Evolutionary conservation across 805 yeast genomes (phyloP), one percentile per base, ranked within the genome.

Genomic region (Starmera dryadoides): DNA sequence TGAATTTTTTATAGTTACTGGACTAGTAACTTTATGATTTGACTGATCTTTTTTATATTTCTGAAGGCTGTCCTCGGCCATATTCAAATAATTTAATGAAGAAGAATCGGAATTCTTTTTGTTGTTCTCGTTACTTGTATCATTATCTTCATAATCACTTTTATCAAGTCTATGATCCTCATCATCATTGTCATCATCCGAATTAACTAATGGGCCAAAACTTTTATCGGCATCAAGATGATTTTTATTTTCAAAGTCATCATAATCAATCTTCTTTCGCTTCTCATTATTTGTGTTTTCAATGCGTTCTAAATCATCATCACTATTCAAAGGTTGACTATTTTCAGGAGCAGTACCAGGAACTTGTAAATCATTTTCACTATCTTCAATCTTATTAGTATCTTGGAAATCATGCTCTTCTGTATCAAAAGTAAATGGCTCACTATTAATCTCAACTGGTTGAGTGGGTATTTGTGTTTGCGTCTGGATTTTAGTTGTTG

Each of bases 31-130:
- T 21, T 21, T 21, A 21, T 21, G 23, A 21, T 21, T 21, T 6
- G 9, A 29, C 6, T 18, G 35, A 9, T 21, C 23, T 9, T 21
- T 21, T 21, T 21, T 21, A 25, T 39, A 37, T 15, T 34, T 36
- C 18, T 45, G 50, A 10, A 50, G 41, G 14, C 56, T 51, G 34
- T 51, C 56, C 25, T 53, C 53, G 2, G 49, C 49, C 11, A 41
- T 15, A 33, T 44, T 37, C 9, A 21, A 21, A 21, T 21, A 21
- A 21, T 21, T 21, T 42, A 21, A 21, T 21, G 23, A 9, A 9
- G 23, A 21, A 21, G 23, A 21, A 9, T 21, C 23, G 6, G 15
- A 6, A 18, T 18, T 30, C 10, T 16, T n/a, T 10, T 30, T 18
- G 6, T 30, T 9, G 17, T 30, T 30, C n/a, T n/a, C 15, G 17